phyloP scores from a whole-genome alignment of 2,329 filamentous ascomycete species.

The Trichoderma atrobrunneum region DNA sequence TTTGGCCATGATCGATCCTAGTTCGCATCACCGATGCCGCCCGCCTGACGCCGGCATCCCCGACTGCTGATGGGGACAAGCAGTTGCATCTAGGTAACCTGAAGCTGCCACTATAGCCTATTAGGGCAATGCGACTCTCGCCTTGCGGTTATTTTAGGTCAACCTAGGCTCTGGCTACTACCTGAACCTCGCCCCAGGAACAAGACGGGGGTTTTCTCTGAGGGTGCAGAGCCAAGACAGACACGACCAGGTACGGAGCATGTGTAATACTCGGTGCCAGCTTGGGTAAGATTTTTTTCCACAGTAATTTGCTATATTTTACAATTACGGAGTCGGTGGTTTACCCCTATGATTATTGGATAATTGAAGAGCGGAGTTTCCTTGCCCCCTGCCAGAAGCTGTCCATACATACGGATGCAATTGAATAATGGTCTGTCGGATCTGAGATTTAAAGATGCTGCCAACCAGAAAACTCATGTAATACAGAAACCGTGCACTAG shows the following conservation, averaged over 20 bases:
- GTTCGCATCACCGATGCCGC: neutral
- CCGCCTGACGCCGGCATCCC: neutral
- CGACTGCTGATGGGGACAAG: conserved; percentile 7
- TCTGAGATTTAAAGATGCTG: neutral
- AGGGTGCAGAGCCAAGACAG: conserved; percentile 1
- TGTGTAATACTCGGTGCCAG: neutral
- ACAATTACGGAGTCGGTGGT: neutral
- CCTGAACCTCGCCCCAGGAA: neutral
- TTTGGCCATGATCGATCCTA: neutral
- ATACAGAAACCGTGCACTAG: neutral
- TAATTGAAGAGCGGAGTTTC: neutral
- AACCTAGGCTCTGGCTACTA: neutral
- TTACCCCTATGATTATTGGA: neutral
- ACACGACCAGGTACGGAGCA: neutral
- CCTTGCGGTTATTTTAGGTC: conserved; percentile 3
- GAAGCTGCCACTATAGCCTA: conserved; percentile 1
- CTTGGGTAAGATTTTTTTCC: neutral
- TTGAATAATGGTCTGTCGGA: neutral
- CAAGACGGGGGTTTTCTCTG: neutral
- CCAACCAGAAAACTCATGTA: neutral
- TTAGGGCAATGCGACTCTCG: neutral
- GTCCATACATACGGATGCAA: neutral
- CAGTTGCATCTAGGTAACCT: conserved; percentile 6
- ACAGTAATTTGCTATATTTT: neutral
- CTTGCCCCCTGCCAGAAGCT: neutral